A percentile compares a stretch with the other conserved stretches of the same genome.
phyloP scores from a whole-genome alignment of 2,329 filamentous ascomycete species.

The Colletotrichum endophyticum region DNA sequence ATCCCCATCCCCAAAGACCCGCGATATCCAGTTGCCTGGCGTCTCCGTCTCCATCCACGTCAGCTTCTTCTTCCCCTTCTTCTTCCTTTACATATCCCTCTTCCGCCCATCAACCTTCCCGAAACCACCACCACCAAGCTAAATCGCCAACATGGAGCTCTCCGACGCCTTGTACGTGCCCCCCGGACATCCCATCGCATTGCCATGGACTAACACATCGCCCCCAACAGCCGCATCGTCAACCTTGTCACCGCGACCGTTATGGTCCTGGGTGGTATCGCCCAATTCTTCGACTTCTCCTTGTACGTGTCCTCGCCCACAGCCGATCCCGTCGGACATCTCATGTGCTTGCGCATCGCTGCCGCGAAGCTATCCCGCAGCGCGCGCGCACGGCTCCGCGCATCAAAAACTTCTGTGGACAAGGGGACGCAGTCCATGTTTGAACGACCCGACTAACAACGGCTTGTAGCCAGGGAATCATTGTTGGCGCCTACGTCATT shows the following conservation, averaged over 20 bases:
- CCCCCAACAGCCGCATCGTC: conserved; percentile 77
- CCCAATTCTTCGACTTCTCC: conserved; percentile 67
- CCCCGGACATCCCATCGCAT: not conserved
- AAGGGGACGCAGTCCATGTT: conserved; percentile 27
- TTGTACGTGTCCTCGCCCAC: conserved; percentile 55
- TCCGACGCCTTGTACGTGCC: conserved; percentile 87
- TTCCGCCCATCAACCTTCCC: not conserved
- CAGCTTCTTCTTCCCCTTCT: conserved; percentile 5
- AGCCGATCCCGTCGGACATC: not conserved
- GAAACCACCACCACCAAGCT: not conserved
- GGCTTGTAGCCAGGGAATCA: conserved; percentile 65
- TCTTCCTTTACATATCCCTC: not conserved
- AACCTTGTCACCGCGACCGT: conserved; percentile 88
- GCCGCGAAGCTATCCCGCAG: not conserved
- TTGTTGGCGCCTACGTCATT: conserved; percentile 87
- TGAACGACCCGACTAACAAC: conserved; percentile 14
- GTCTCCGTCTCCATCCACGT: conserved; percentile 8
- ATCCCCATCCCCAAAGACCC: not conserved
- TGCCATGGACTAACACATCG: conserved; percentile 20
- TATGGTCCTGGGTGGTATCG: conserved; percentile 85
- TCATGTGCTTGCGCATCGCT: not conserved
- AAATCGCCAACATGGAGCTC: conserved; percentile 74
- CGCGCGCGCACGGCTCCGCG: conserved; percentile 13
- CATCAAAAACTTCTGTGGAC: not conserved
- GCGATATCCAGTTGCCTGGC: conserved; percentile 16